Evolutionary conservation across 257 asterid genomes (phyloP), one percentile per base, ranked within the genome.

Genomic region (Parsonsia alboflavescens): DNA sequence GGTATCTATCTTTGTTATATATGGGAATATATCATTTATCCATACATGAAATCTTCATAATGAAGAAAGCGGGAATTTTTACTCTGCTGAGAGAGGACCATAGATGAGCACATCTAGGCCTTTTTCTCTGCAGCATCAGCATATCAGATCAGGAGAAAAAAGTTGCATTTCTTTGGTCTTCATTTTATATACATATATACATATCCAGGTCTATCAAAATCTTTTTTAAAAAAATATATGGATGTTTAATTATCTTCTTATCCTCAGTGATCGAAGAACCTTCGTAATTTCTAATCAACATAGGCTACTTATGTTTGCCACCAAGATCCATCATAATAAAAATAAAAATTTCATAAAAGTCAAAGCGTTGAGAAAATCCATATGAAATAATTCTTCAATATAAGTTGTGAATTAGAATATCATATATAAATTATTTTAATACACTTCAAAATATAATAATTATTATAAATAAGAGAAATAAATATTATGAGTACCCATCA

Each of bases 1-100:
- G 59, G 77, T 82, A 33, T 33, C 39, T 82, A 82, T 80, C 81
- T 84, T 72, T 78, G 69, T 39, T 71, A 61, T n/a, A n/a, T n/a
- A n/a, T 67, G 30, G 74, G 83, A 74, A 80, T 78, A 82, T 78
- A 82, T 78, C 46, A 63, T 63, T n/a, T 36, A 78, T 77, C 30
- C 80, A 65, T 65, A 44, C 78, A 77, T 74, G 74, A 82, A 83
- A 82, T 73, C 89, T 83, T 87, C 86, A 71, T 48, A 24, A 28
- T 62, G 84, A 77, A 77, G 76, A 63, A 77, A 71, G 48, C 67
- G 39, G 26, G 73, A 61, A 62, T 71, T 77, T 76, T 46, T 4
- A 28, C 8, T 2, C 30, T 16, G 0, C 0, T 28, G 67, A 33
- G 67, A 26, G 21, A 33, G 16, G 70, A 68, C 26, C 30, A 68